Conservation (phyloP, 2,329 filamentous ascomycete species). For the Trichoderma koningiopsis region DNA sequence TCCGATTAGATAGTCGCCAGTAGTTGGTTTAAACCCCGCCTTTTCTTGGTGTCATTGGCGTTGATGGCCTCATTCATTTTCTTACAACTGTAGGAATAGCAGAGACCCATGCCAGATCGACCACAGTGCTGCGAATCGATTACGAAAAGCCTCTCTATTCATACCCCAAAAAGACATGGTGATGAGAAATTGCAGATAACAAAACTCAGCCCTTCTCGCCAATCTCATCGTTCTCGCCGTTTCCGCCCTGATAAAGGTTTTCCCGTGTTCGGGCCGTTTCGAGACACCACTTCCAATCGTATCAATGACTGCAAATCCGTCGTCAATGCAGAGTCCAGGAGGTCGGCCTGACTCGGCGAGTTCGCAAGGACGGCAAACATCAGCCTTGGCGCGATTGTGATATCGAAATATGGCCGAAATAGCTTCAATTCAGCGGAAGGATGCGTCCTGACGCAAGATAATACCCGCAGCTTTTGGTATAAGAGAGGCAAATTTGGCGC, state of each 20-base stretch:
- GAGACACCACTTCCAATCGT: not conserved
- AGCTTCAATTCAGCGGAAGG: not conserved
- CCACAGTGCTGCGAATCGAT: not conserved
- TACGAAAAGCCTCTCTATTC: not conserved
- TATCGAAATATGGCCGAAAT: not conserved
- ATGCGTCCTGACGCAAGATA: not conserved
- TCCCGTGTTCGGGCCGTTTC: not conserved
- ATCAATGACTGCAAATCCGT: not conserved
- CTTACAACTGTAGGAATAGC: not conserved
- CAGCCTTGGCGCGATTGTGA: not conserved
- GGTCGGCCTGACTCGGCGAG: not conserved
- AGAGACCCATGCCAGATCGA: not conserved
- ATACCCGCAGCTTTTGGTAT: not conserved
- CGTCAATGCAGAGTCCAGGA: not conserved
- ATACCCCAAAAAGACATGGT: not conserved
- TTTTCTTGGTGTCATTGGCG: not conserved
- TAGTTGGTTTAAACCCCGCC: not conserved
- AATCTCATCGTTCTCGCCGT: not conserved
- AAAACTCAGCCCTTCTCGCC: not conserved
- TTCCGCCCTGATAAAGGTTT: not conserved
- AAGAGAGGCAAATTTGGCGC: not conserved
- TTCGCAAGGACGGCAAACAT: not conserved
- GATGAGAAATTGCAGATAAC: not conserved
- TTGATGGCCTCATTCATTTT: not conserved
- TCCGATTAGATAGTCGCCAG: not conserved